Conservation (phyloP, 2,329 filamentous ascomycete species). For the Aspergillus aculeatinus region DNA sequence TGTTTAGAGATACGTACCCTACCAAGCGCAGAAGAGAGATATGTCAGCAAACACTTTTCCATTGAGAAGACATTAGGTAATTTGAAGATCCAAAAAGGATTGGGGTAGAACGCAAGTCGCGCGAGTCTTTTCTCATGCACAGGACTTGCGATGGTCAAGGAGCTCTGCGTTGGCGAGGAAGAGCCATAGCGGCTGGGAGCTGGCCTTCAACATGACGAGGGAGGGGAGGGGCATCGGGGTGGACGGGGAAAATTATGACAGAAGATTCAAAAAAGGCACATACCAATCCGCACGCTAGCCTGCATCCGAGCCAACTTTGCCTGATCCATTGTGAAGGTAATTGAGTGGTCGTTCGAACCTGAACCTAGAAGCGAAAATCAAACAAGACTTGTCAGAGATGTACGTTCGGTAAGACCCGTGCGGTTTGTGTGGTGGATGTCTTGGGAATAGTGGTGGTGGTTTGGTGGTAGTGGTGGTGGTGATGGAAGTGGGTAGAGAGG, state of each 20-base stretch:
- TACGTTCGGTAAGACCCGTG: constrained; percentile 14
- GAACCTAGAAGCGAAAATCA: constrained; percentile 12
- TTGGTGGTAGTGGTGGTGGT: constrained; percentile 17
- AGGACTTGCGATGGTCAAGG: background rate
- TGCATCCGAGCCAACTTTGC: constrained; percentile 67
- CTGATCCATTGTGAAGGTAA: constrained; percentile 59
- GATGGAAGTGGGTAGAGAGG: constrained; percentile 11
- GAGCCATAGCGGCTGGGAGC: background rate
- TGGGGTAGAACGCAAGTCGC: background rate
- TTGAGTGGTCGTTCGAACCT: constrained; percentile 19
- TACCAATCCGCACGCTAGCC: constrained; percentile 69
- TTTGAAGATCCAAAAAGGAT: background rate
- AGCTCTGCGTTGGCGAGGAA: background rate
- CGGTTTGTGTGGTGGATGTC: constrained; percentile 18
- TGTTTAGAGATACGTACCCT: constrained; percentile 14
- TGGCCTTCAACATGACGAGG: background rate
- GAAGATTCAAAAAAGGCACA: constrained; percentile 38
- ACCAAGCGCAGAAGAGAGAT: background rate
- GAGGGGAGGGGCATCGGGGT: background rate
- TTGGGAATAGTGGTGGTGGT: constrained; percentile 6
- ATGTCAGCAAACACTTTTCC: constrained; percentile 3
- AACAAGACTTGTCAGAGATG: constrained; percentile 17
- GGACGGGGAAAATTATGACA: constrained; percentile 8
- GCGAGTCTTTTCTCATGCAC: background rate
- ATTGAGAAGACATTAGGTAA: background rate